Conservation (phyloP, 257 asterid species). For the Nicotiana knightiana region DNA sequence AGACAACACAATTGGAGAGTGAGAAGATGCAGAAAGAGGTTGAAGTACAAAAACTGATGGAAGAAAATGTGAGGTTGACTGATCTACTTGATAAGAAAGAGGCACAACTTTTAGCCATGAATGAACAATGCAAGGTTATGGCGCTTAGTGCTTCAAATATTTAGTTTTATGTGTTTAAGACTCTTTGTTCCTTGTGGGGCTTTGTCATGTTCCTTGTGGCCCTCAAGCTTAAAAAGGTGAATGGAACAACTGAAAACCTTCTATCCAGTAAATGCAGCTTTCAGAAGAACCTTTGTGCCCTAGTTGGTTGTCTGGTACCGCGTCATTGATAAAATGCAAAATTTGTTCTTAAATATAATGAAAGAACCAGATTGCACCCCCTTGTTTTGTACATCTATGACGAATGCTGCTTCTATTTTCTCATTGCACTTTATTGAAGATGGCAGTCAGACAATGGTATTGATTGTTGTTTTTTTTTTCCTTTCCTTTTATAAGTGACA, state of each 20-base stretch:
- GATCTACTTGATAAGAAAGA: slow-evolving; percentile 89
- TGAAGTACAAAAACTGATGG: slow-evolving; percentile 88
- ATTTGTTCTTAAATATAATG: background rate
- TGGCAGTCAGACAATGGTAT: background rate
- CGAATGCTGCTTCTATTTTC: background rate
- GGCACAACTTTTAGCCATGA: slow-evolving; percentile 97
- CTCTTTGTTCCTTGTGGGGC: background rate
- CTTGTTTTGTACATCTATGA: background rate
- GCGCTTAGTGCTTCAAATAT: slow-evolving; percentile 64
- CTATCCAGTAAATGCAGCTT: slow-evolving; percentile 11
- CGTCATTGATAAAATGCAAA: background rate
- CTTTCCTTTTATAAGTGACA: background rate
- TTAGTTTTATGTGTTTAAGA: slow-evolving; percentile 19
- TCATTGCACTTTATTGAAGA: background rate
- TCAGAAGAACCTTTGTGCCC: slow-evolving; percentile 5
- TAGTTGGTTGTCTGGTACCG: slow-evolving; percentile 15
- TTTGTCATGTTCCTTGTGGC: background rate
- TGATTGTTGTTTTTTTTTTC: background rate
- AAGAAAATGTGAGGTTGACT: slow-evolving; percentile 69
- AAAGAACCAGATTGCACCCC: background rate
- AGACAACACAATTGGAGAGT: slow-evolving; percentile 73
- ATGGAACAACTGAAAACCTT: slow-evolving; percentile 6
- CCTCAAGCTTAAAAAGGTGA: slow-evolving; percentile 6
- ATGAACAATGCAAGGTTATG: slow-evolving; percentile 96
- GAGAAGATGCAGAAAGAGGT: slow-evolving; percentile 91